Evolutionary conservation across 2,329 filamentous ascomycete species (phyloP).

Genomic region (Verticillium tricorpus): DNA sequence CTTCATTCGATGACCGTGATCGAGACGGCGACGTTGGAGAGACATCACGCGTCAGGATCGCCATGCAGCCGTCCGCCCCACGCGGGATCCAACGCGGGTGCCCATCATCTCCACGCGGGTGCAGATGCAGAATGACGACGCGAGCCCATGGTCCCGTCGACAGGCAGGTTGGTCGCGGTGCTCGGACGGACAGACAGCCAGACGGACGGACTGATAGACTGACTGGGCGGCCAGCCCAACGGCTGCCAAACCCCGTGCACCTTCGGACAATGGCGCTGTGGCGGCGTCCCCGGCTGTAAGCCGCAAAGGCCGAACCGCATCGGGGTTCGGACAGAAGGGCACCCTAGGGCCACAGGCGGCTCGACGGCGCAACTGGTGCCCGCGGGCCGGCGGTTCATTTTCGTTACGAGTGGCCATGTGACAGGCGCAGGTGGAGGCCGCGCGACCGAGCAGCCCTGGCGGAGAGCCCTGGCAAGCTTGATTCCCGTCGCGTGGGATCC

Average conservation of each 20-base stretch:
- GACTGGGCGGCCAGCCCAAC: not conserved
- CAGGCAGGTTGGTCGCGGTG: not conserved
- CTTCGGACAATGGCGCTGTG: not conserved
- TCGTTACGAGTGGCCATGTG: constrained; percentile 2
- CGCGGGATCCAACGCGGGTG: constrained; percentile 5
- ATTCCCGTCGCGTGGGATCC: not conserved
- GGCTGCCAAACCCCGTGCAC: not conserved
- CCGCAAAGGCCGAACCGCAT: not conserved
- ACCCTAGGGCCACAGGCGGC: not conserved
- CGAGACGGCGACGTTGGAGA: not conserved
- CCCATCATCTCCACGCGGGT: not conserved
- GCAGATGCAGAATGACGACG: not conserved
- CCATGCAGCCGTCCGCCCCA: constrained; percentile 1
- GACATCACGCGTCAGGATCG: constrained; percentile 1
- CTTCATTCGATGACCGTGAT: not conserved
- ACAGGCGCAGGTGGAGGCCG: not conserved
- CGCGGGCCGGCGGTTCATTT: constrained; percentile 1
- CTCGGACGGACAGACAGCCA: not conserved
- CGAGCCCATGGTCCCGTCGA: not conserved
- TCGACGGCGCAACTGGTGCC: not conserved
- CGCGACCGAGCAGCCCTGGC: not conserved
- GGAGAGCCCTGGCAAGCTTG: not conserved
- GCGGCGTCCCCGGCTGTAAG: not conserved
- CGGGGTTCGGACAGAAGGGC: not conserved
- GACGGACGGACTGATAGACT: no score